Percentiles rank a stretch among this genome's conserved stretches.
phyloP scores from a whole-genome alignment of 306 rosid species.

The Lathyrus oleraceus region DNA sequence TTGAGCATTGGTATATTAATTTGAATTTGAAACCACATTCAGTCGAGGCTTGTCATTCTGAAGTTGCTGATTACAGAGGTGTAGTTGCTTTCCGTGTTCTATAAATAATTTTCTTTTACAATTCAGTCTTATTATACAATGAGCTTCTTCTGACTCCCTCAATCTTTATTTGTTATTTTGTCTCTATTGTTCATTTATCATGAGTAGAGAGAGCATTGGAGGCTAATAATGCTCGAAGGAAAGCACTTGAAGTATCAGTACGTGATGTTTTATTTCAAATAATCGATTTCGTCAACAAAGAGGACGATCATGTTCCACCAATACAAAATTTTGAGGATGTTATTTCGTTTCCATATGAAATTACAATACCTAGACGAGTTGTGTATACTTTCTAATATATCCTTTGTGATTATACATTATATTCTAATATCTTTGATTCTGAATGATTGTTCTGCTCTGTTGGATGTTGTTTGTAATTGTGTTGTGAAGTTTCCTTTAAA shows the following conservation, averaged over 20 bases:
- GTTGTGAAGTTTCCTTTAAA: slow-evolving; percentile 14
- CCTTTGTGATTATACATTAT: slow-evolving; percentile 5
- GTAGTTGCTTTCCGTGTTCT: slow-evolving; percentile 16
- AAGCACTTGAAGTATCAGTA: slow-evolving; percentile 79
- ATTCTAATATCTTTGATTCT: slow-evolving; percentile 1
- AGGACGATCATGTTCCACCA: slow-evolving; percentile 90
- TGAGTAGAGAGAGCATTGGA: slow-evolving; percentile 65
- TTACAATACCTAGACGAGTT: slow-evolving; percentile 34
- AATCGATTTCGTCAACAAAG: slow-evolving; percentile 89
- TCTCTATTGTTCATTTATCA: neutral
- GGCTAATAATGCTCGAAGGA: slow-evolving; percentile 72
- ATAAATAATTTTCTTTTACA: slow-evolving; percentile 23
- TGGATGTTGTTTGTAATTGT: slow-evolving; percentile 9
- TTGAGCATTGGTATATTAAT: slow-evolving; percentile 98
- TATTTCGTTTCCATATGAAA: slow-evolving; percentile 80
- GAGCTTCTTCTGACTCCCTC: neutral
- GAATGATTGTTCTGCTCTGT: slow-evolving; percentile 13
- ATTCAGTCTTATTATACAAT: slow-evolving; percentile 18
- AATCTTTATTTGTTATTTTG: neutral
- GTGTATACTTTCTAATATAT: slow-evolving; percentile 1
- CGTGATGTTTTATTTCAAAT: slow-evolving; percentile 88
- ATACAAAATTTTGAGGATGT: slow-evolving; percentile 81
- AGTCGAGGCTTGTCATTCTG: slow-evolving; percentile 68
- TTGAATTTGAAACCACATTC: slow-evolving; percentile 66
- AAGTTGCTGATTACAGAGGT: slow-evolving; percentile 82